Conservation (phyloP, 2,329 filamentous ascomycete genomes). For the Xylaria multiplex region DNA sequence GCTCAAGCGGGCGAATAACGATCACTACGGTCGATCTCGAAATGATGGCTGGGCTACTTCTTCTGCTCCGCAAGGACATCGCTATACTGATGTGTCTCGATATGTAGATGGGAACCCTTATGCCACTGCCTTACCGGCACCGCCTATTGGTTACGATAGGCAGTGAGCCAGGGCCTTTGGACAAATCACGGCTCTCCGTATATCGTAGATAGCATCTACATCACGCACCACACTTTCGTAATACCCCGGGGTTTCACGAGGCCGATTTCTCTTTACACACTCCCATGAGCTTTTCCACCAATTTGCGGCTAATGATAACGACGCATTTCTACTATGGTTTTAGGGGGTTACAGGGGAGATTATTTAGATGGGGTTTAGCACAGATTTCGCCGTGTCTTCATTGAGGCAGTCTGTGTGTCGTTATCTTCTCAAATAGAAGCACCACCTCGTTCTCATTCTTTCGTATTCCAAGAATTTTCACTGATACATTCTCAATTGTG, state of each 20-base stretch:
- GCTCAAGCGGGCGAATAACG: constrained; percentile 44
- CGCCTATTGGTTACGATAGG: constrained; percentile 53
- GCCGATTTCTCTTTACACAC: not conserved
- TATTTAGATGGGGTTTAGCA: constrained; percentile 28
- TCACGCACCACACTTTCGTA: constrained; percentile 11
- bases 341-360: constrained; percentile 33
- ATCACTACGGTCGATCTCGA: constrained; percentile 52
- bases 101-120: constrained; percentile 62
- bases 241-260: not conserved
- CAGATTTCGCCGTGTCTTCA: constrained; percentile 36
- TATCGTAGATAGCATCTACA: constrained; percentile 29
- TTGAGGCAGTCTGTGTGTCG: constrained; percentile 33
- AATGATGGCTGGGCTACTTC: constrained; percentile 58
- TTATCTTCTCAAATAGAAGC: constrained; percentile 43
- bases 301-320: constrained; percentile 40
- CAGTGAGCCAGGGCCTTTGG: constrained; percentile 43
- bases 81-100: constrained; percentile 57
- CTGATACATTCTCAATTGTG: constrained; percentile 54
- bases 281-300: constrained; percentile 33
- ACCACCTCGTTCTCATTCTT: constrained; percentile 37
- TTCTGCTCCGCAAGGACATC: constrained; percentile 52
- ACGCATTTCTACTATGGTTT: constrained; percentile 33
- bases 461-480: constrained; percentile 44
- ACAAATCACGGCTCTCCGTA: constrained; percentile 4
- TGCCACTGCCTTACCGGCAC: constrained; percentile 55